Base-by-base conservation (phyloP, 2,329 filamentous ascomycete genomes). In the Verticillium zaregamsianum region DNA sequence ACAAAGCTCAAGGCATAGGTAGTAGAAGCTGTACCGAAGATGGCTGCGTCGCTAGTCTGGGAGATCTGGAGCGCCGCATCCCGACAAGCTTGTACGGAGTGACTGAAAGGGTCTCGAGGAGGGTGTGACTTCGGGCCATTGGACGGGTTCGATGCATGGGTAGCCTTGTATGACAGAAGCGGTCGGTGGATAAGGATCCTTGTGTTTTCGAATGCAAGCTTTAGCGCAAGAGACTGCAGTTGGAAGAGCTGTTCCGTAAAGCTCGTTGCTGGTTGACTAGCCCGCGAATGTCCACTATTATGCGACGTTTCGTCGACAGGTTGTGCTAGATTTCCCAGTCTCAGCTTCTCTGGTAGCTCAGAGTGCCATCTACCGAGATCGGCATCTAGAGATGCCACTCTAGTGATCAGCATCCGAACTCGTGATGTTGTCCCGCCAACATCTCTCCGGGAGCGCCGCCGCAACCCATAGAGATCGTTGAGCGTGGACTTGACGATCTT, bases 191-290 rank as follows among this genome's bases (percentile, higher is more conserved):
- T 60, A 0, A 76, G 56, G 0, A 76, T 76, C 7, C 63, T 69
- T 0, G 72, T 66, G 39, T 75, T 76, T 17, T 76, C 68, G 37
- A 68, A 76, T 0, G 72, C 72, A 3, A 76, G 65, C 52, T 69
- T 64, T 2, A 76, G 65, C 0, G 71, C 63, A 3, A 77, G 67
- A 0, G 72, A 70, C 57, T 76, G 74, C 0, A 76, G 64, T 9
- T 69, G 66, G 54, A 68, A 77, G 0, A 70, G 45, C 1, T 68
- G 57, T 14, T 35, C 33, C 11, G 33, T 35, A 35, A 35, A 2
- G 14, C 14, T 33, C 33, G 59, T 12, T 60, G 45, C 11, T 14
- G 28, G 9, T 39, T 40, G 9, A 17, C 33, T 7, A 35, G 52
- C 15, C 39, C 15, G 9, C 3, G 9, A 5, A 14, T 35, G 2